Conservation (phyloP, 148 eudicot species). For the Fagopyrum esculentum region DNA sequence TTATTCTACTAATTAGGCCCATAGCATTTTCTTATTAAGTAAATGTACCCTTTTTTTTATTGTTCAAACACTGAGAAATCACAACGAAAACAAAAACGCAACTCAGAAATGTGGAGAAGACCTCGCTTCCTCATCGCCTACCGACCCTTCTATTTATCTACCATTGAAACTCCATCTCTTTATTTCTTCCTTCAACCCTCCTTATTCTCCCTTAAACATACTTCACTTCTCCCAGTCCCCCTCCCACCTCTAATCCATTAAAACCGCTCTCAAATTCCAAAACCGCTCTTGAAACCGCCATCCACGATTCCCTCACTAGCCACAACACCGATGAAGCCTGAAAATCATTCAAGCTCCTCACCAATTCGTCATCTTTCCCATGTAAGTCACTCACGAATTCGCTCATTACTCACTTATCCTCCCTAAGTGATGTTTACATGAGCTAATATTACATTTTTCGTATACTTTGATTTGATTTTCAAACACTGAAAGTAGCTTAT, state of each 20-base stretch:
- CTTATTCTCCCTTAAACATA: conserved; percentile 39
- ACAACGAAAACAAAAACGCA: neutral
- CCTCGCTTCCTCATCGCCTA: conserved; percentile 22
- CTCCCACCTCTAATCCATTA: neutral
- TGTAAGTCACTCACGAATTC: conserved; percentile 62
- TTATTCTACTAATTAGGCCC: too few species aligned
- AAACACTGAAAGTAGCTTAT: too few species aligned
- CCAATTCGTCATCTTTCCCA: conserved; percentile 37
- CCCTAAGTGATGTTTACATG: conserved; percentile 19
- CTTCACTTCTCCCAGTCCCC: conserved; percentile 16
- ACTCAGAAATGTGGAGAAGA: conserved; percentile 51
- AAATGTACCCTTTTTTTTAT: too few species aligned
- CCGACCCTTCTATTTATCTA: conserved; percentile 31
- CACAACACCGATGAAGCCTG: conserved; percentile 64
- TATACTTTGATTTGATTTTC: too few species aligned
- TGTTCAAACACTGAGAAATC: neutral
- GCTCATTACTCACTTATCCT: conserved; percentile 54
- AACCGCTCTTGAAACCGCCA: conserved; percentile 47
- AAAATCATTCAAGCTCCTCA: conserved; percentile 74
- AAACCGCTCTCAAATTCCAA: conserved; percentile 34
- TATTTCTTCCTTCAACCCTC: conserved; percentile 89
- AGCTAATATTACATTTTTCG: too few species aligned
- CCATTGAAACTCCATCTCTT: conserved; percentile 44
- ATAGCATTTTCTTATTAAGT: too few species aligned
- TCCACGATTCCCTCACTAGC: conserved; percentile 34